Evolutionary conservation across 176 grass and related monocot genomes (phyloP).

Genomic region (Chrysopogon serrulatus): DNA sequence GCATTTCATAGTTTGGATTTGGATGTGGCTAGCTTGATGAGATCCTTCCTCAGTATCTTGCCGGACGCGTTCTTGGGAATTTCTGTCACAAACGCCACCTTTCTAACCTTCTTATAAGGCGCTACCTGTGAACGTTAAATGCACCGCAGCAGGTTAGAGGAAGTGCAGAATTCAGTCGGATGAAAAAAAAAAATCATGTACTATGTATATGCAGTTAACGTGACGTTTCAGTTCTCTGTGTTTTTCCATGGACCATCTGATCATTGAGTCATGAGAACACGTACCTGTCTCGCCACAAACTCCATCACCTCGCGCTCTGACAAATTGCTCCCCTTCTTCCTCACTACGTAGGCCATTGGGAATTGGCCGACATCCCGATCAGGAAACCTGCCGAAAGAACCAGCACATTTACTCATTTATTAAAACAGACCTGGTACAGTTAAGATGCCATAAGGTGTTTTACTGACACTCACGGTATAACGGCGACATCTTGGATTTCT

Average conservation of each 20-base stretch:
- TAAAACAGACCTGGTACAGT: not conserved
- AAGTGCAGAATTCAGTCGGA: not conserved
- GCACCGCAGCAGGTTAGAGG: not conserved
- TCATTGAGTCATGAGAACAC: not conserved
- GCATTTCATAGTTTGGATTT: conserved; percentile 70
- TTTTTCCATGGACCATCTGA: not conserved
- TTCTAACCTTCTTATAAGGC: conserved; percentile 89
- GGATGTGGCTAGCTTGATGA: conserved; percentile 82
- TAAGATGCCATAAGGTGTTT: not conserved
- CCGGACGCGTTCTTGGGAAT: conserved; percentile 96
- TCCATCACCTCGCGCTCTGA: conserved; percentile 60
- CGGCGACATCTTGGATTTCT: conserved; percentile 58
- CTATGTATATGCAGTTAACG: not conserved
- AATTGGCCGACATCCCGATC: conserved; percentile 78
- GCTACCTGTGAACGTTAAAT: conserved; percentile 50
- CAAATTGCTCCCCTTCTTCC: conserved; percentile 69
- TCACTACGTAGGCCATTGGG: conserved; percentile 82
- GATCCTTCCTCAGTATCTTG: conserved; percentile 94
- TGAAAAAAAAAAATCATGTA: too few relatives aligned
- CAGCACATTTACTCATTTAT: not conserved
- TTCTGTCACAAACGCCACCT: conserved; percentile 60
- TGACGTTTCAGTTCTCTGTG: not conserved
- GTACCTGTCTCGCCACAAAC: conserved; percentile 77
- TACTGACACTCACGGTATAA: conserved; percentile 62
- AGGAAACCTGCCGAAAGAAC: conserved; percentile 55